A percentile compares a stretch with the other conserved stretches of the same genome.
Conservation (phyloP, 352 stramenopile species). For the Phytophthora cactorum region DNA sequence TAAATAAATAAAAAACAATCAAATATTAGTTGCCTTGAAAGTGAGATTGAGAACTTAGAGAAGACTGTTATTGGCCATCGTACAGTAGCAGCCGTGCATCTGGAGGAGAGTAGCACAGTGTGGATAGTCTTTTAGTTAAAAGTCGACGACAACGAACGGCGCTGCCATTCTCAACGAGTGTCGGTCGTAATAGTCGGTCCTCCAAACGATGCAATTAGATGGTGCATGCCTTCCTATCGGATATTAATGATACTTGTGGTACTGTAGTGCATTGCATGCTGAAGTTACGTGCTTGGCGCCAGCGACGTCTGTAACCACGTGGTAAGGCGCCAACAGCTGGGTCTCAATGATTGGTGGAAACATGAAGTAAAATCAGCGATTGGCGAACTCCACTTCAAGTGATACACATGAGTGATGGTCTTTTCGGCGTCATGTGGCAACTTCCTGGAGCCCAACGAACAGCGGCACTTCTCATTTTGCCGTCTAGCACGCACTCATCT, state of each 20-base stretch:
- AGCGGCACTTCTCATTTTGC: constrained; percentile 32
- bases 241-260: not conserved
- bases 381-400: constrained; percentile 9
- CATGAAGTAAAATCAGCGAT: not conserved
- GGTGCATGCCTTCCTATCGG: not conserved
- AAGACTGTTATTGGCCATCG: too few species aligned
- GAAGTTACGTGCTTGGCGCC: constrained; percentile 3
- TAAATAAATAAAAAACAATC: too few species aligned
- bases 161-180: not conserved
- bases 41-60: too few species aligned
- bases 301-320: constrained; percentile 11
- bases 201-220: too few species aligned
- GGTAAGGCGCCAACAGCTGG: not conserved
- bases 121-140: too few species aligned
- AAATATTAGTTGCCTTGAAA: too few species aligned
- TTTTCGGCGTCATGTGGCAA: not conserved
- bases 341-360: constrained; percentile 12
- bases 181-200: too few species aligned
- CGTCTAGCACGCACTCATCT: not conserved
- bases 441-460: not conserved
- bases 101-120: too few species aligned
- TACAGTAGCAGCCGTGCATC: too few species aligned
- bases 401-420: constrained; percentile 27
- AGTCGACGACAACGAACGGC: too few species aligned
- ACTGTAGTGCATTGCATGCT: not conserved